These are phyloP conservation scores for Herpotrichia juniperi DNA, from an alignment of 2,329 filamentous ascomycete species.

Conservation along the genomic window DNA sequence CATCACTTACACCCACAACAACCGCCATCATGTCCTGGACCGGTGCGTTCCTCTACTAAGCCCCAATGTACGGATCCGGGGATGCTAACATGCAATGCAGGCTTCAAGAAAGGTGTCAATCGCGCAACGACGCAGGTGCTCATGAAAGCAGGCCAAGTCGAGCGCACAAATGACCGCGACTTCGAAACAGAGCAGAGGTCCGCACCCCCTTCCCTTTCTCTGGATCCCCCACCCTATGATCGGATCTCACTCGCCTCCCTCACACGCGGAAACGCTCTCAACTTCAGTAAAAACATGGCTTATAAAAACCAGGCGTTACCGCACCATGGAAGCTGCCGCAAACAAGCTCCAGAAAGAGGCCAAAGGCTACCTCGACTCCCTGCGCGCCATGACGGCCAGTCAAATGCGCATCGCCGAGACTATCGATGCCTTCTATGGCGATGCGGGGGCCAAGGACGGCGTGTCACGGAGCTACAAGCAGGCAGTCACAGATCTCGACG, in stretches of 20 bases:
- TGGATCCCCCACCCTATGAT: neutral
- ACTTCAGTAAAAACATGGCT: neutral
- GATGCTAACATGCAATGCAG: slow-evolving; percentile 51
- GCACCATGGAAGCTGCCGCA: slow-evolving; percentile 95
- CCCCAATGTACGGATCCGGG: slow-evolving; percentile 7
- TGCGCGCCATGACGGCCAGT: slow-evolving; percentile 98
- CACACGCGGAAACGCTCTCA: neutral
- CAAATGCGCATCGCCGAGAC: slow-evolving; percentile 99
- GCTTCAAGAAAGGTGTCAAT: slow-evolving; percentile 96
- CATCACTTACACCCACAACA: slow-evolving; percentile 3
- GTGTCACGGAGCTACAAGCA: slow-evolving; percentile 98
- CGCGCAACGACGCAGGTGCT: slow-evolving; percentile 99
- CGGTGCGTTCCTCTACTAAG: slow-evolving; percentile 54
- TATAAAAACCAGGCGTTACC: slow-evolving; percentile 72
- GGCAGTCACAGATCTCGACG: slow-evolving; percentile 95
- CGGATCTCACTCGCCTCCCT: slow-evolving; percentile 2
- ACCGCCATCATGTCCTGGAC: slow-evolving; percentile 57
- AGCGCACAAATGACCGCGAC: slow-evolving; percentile 97
- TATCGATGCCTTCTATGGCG: slow-evolving; percentile 98
- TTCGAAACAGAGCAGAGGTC: slow-evolving; percentile 97
- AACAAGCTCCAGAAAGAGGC: slow-evolving; percentile 95
- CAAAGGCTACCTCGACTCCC: slow-evolving; percentile 94
- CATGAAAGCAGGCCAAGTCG: slow-evolving; percentile 99
- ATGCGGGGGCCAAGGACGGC: slow-evolving; percentile 91
- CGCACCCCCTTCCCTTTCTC: slow-evolving; percentile 12